Conservation (phyloP, 768 basidiomycete species). For the Auriculariales sp. region DNA sequence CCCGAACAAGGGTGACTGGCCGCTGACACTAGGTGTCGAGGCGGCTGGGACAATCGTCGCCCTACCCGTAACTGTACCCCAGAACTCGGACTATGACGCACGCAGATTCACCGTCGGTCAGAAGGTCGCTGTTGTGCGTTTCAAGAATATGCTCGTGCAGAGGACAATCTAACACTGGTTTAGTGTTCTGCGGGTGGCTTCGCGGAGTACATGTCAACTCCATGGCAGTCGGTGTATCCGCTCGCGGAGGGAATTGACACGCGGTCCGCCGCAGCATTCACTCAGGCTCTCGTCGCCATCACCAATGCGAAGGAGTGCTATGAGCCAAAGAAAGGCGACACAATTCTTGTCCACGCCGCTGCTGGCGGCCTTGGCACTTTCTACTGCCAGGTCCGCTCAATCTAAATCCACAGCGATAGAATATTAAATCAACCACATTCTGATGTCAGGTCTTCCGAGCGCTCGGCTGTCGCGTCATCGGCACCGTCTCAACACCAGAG, state of each 20-base stretch:
- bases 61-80: conserved; percentile 50
- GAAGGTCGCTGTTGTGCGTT: conserved; percentile 52
- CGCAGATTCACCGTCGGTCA: conserved; percentile 54
- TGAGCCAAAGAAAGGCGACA: conserved; percentile 64
- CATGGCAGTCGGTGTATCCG: conserved; percentile 46
- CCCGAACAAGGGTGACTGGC: conserved; percentile 33
- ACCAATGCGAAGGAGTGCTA: conserved; percentile 67
- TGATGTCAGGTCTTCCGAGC: conserved; percentile 55
- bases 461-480: conserved; percentile 80
- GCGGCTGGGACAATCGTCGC: conserved; percentile 60
- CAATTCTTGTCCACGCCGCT: conserved; percentile 75
- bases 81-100: conserved; percentile 49
- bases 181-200: conserved; percentile 23
- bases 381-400: conserved; percentile 19
- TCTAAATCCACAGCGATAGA: conserved; percentile 18
- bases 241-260: conserved; percentile 49
- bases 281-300: conserved; percentile 68
- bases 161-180: neutral
- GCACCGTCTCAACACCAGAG: conserved; percentile 72
- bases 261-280: conserved; percentile 46
- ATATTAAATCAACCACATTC: too few species aligned
- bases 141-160: neutral
- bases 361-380: conserved; percentile 68
- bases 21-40: conserved; percentile 65
- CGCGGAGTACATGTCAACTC: conserved; percentile 57